A percentile compares a stretch with the other conserved stretches of the same genome.
phyloP scores from a whole-genome alignment of 345 rosid species.

The Acer campestre region DNA sequence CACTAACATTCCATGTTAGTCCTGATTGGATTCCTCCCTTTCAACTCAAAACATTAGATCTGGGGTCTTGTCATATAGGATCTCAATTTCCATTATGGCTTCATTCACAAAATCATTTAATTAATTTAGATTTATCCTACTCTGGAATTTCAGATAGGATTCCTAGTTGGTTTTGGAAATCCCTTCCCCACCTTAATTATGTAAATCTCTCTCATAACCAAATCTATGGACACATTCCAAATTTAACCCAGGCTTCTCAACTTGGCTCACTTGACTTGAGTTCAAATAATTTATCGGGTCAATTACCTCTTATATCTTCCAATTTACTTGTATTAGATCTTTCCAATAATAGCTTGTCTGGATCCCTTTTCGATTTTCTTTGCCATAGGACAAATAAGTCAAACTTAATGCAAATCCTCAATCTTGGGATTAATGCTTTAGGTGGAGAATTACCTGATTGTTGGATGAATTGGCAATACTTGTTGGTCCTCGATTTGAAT shows the following conservation, averaged over 20 bases:
- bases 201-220: background rate
- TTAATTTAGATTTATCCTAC: background rate
- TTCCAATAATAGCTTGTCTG: no score
- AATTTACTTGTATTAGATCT: no score
- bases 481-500: slow-evolving; percentile 14
- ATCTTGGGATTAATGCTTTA: background rate
- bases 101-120: background rate
- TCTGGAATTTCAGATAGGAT: background rate
- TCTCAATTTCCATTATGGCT: background rate
- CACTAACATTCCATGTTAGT: no score
- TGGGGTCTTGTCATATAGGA: background rate
- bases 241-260: background rate
- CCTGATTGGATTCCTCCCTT: no score
- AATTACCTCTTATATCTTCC: no score
- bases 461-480: slow-evolving; percentile 3
- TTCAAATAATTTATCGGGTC: background rate
- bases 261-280: background rate
- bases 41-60: no score
- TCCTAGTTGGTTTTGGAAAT: background rate
- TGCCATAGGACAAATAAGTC: background rate
- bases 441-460: background rate
- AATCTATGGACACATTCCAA: background rate
- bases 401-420: background rate
- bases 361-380: background rate
- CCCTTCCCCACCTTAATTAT: background rate